Percentiles rank a stretch among this genome's conserved stretches.
These are phyloP conservation scores for Candida loeiensis DNA, from an alignment of 805 yeast genomes.

Conservation along the genomic window DNA sequence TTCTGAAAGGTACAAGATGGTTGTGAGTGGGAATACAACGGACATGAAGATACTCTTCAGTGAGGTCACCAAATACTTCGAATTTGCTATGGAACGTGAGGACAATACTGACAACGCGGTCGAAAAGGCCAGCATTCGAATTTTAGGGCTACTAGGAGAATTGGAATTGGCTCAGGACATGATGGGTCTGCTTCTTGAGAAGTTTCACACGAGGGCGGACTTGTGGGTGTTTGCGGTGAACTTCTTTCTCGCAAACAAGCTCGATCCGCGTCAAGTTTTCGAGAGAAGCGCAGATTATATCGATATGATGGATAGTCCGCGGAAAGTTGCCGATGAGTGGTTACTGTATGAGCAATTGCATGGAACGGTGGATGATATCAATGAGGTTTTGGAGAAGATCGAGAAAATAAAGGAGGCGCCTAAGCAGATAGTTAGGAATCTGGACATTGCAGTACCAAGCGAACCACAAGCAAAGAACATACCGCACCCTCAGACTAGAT, in stretches of 20 bases:
- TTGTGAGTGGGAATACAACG: background rate
- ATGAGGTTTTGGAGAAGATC: background rate
- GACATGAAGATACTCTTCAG: background rate
- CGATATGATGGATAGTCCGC: conserved; percentile 46
- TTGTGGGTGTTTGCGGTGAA: conserved; percentile 46
- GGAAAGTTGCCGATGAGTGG: conserved; percentile 43
- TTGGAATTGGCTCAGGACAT: conserved; percentile 24
- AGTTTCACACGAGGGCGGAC: conserved; percentile 35
- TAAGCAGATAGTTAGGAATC: too few species aligned
- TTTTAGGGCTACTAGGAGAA: conserved; percentile 29
- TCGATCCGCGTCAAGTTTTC: conserved; percentile 2
- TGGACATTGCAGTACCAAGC: background rate
- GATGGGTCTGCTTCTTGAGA: conserved; percentile 21
- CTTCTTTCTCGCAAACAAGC: conserved; percentile 34
- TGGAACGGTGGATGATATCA: conserved; percentile 21
- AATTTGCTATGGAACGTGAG: background rate
- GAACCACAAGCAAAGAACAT: conserved; percentile 1
- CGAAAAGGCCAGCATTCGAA: conserved; percentile 38
- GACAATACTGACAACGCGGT: conserved; percentile 14
- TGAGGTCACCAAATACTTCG: conserved; percentile 1
- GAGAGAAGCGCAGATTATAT: conserved; percentile 3
- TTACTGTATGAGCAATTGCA: conserved; percentile 30
- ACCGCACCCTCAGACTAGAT: conserved; percentile 26
- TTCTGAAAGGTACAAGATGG: conserved; percentile 23
- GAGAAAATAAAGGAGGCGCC: too few species aligned